These are phyloP conservation scores for sorghum (Sorghum bicolor) DNA, from an alignment of 176 grass and related monocot species.

Conservation along the genomic window Sorghum_bicolor_NCBIv3 NC_012875.2:48728501-48729000, in stretches of 20 bases:
- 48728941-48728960: neutral
- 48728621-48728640: neutral
- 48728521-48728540: neutral
- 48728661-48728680: conserved; percentile 15
- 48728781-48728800: neutral
- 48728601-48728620: neutral
- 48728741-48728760: neutral
- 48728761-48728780: conserved; percentile 6
- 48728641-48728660: neutral
- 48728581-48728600: neutral
- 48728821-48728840: conserved; percentile 93
- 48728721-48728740: neutral
- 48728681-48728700: neutral
- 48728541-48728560: neutral
- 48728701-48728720: neutral
- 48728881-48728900: conserved; percentile 83
- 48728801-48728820: conserved; percentile 91
- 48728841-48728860: conserved; percentile 80
- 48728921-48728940: conserved; percentile 8
- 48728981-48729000: conserved; percentile 27
- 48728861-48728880: conserved; percentile 67
- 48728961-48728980: conserved; percentile 7
- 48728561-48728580: neutral
- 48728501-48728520: neutral
- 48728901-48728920: conserved; percentile 90